These are phyloP conservation scores for Pythium monospermum DNA, from an alignment of 352 stramenopile genomes.

Conservation along the genomic window DNA sequence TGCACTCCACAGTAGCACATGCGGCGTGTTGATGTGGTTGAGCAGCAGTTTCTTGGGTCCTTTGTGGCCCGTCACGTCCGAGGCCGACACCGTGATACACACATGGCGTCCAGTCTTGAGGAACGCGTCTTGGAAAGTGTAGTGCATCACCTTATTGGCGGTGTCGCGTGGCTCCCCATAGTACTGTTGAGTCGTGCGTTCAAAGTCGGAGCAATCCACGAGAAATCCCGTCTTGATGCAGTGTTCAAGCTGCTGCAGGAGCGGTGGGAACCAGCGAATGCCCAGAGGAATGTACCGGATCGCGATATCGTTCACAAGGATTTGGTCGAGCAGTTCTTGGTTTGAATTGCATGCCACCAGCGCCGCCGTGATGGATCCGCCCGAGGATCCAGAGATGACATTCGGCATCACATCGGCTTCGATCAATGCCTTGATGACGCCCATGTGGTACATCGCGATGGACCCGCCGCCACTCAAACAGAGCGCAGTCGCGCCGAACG, in stretches of 20 bases:
- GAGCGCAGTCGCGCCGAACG: slow-evolving; percentile 88
- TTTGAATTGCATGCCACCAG: slow-evolving; percentile 83
- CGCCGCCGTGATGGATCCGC: slow-evolving; percentile 86
- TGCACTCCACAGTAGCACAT: slow-evolving; percentile 90
- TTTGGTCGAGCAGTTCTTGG: slow-evolving; percentile 59
- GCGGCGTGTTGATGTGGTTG: slow-evolving; percentile 92
- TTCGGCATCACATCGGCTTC: slow-evolving; percentile 86
- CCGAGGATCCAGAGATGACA: slow-evolving; percentile 91
- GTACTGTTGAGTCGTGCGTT: slow-evolving; percentile 91
- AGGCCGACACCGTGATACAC: slow-evolving; percentile 92
- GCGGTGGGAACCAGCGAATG: slow-evolving; percentile 74
- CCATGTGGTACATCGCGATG: slow-evolving; percentile 94
- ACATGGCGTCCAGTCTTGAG: slow-evolving; percentile 89
- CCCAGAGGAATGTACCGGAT: slow-evolving; percentile 43
- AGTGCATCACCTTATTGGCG: slow-evolving; percentile 47
- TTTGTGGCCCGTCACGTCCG: slow-evolving; percentile 82
- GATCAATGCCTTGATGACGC: slow-evolving; percentile 86
- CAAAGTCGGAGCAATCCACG: slow-evolving; percentile 74
- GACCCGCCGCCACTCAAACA: slow-evolving; percentile 90
- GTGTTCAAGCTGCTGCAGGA: slow-evolving; percentile 81
- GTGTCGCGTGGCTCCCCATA: slow-evolving; percentile 68
- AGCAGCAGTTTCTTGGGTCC: slow-evolving; percentile 79
- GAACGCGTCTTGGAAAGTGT: slow-evolving; percentile 94
- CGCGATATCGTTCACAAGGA: slow-evolving; percentile 54
- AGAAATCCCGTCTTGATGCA: slow-evolving; percentile 88